These are phyloP conservation scores for Phytopythium boreale DNA, from an alignment of 352 stramenopile genomes.

Conservation along the genomic window DNA sequence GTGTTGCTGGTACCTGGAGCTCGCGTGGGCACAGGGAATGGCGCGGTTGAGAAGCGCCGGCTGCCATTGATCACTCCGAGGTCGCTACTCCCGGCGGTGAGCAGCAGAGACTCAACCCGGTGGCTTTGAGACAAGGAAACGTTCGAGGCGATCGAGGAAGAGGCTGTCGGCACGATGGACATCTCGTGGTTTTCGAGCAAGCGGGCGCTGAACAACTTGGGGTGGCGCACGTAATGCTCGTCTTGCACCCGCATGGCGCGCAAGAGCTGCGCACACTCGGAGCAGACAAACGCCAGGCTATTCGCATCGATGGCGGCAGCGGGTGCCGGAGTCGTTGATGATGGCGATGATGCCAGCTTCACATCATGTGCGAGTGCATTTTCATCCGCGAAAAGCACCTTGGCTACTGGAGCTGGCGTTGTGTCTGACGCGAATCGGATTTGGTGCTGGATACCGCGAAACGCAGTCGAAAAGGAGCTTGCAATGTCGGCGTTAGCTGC, in stretches of 20 bases:
- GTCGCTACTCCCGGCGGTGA: constrained; percentile 19
- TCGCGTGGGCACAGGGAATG: constrained; percentile 2
- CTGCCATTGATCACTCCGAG: constrained; percentile 49
- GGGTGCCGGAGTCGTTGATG: neutral
- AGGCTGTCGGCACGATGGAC: constrained; percentile 32
- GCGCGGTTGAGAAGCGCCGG: constrained; percentile 30
- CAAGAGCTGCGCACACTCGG: constrained; percentile 32
- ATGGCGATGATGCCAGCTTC: neutral
- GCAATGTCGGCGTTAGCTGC: neutral
- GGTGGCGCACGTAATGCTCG: constrained; percentile 59
- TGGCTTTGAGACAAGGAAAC: neutral
- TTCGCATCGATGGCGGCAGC: neutral
- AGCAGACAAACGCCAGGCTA: neutral
- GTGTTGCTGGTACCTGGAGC: no score
- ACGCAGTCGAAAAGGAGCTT: neutral
- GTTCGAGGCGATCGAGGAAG: neutral
- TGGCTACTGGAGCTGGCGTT: neutral
- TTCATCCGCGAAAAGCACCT: neutral
- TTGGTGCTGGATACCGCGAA: neutral
- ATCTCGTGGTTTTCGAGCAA: constrained; percentile 66
- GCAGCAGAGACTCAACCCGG: neutral
- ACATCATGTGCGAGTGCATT: neutral
- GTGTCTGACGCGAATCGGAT: neutral
- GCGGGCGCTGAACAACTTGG: constrained; percentile 63
- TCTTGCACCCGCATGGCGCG: constrained; percentile 45